Conservation (phyloP, 768 basidiomycete genomes). For the Coprinellus micaceus region DNA sequence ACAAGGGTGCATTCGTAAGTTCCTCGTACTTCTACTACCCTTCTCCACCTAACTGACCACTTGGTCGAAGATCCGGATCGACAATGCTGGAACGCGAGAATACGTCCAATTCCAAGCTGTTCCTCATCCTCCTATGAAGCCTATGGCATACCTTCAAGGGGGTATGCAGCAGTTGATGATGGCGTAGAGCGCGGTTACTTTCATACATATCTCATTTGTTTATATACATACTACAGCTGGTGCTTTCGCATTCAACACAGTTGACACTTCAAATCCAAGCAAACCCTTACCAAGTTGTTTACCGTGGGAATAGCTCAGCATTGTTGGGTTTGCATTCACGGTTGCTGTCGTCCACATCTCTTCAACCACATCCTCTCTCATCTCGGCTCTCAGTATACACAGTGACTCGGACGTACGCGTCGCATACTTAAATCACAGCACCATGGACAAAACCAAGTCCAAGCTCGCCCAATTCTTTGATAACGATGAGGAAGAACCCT, state of each 20-base stretch:
- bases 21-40: not conserved
- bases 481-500: slow-evolving; percentile 78
- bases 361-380: too few relatives aligned
- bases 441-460: slow-evolving; percentile 65
- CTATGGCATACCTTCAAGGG: slow-evolving; percentile 84
- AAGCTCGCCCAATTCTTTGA: slow-evolving; percentile 82
- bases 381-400: too few relatives aligned
- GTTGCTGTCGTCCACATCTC: too few relatives aligned
- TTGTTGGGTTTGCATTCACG: too few relatives aligned
- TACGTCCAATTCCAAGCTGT: slow-evolving; percentile 84
- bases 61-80: slow-evolving; percentile 69
- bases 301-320: not conserved
- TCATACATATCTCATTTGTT: not conserved
- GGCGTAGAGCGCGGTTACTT: slow-evolving; percentile 17
- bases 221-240: not conserved
- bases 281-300: not conserved
- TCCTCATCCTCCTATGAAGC: slow-evolving; percentile 85
- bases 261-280: not conserved
- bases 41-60: not conserved
- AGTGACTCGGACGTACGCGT: too few relatives aligned
- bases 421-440: too few relatives aligned
- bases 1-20: slow-evolving; percentile 88
- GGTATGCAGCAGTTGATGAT: slow-evolving; percentile 69
- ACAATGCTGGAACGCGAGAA: slow-evolving; percentile 65
- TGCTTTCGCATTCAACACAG: not conserved